Evolutionary conservation across 2,329 filamentous ascomycete genomes (phyloP), one percentile per base, ranked within the genome.

Genomic region (Trichoderma citrinoviride): DNA sequence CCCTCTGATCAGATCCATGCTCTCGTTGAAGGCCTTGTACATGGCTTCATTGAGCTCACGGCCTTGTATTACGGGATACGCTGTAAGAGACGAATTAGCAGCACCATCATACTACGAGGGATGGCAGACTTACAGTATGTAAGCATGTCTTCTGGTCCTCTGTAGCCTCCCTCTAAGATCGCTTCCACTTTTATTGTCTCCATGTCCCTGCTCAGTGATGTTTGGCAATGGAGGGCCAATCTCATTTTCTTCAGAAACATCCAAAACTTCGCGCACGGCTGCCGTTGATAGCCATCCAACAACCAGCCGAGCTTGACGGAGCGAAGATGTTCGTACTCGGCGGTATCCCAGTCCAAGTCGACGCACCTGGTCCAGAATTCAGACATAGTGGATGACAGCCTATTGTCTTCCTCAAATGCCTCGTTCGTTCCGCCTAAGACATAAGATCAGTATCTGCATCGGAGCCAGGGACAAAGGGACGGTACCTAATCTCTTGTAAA

Each of bases 11-110:
- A 23, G 10, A 15, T 19, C n/a, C 5, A 47, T 58, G 27, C 41
- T 47, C 7, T 47, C 25, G 12, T 47, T 58, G 27, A 58, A 58
- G 33, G 41, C 25, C 41, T 58, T 58, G 55, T 47, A 58, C 55
- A 58, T 58, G 8, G 55, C 55, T 43, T 17, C 27, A 7, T 47
- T 58, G 7, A 58, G 41, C 19, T 58, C 55, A 5, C 17, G n/a
- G 19, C 15, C 41, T 21, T 29, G 14, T 23, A 47, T 21, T 3
- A 21, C 6, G 12, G 25, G 27, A 5, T 47, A 19, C n/a, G 55
- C 55, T 58, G 10, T 12, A 17, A n/a, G 33, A 17, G 12, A 46
- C 10, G 5, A 0, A 33, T 58, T 5, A 58, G 41, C 33, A 12
- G n/a, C 3, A 23, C 3, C 19, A 47, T 14, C 5, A 15, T 21